phyloP scores from a whole-genome alignment of 345 rosid genomes.

The Salix viminalis region DNA sequence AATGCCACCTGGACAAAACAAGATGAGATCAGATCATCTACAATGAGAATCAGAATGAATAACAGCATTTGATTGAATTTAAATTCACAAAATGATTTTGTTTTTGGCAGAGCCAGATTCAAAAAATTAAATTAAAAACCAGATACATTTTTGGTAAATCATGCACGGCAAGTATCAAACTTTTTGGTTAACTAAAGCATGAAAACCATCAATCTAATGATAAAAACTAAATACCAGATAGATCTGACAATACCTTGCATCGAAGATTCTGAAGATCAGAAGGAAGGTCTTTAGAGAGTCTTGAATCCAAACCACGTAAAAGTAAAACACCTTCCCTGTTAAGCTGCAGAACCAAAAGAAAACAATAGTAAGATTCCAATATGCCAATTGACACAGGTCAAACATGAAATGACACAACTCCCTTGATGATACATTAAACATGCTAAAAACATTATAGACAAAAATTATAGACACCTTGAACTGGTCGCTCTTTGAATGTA shows the following conservation, averaged over 20 bases:
- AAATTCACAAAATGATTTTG: background rate
- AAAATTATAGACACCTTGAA: background rate
- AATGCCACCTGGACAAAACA: slow-evolving; percentile 65
- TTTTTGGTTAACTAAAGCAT: background rate
- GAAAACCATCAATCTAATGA: background rate
- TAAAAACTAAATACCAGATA: background rate
- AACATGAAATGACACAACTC: background rate
- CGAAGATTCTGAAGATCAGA: slow-evolving; percentile 91
- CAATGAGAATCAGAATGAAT: background rate
- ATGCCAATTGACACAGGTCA: background rate
- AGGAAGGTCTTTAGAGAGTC: slow-evolving; percentile 89
- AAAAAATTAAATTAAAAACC: too few species aligned
- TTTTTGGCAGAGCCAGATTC: background rate
- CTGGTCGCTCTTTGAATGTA: background rate
- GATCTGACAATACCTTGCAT: slow-evolving; percentile 58
- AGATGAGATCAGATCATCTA: background rate
- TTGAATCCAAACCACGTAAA: slow-evolving; percentile 82
- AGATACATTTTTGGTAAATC: background rate
- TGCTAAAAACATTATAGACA: background rate
- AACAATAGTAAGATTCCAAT: slow-evolving; percentile 1
- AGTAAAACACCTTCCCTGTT: slow-evolving; percentile 85
- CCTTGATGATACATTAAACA: background rate
- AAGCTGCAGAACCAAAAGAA: slow-evolving; percentile 48
- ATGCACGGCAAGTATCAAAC: background rate
- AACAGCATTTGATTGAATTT: background rate